Conservation (phyloP, 257 asterid genomes). For the Jaltomata sinuosa region DNA sequence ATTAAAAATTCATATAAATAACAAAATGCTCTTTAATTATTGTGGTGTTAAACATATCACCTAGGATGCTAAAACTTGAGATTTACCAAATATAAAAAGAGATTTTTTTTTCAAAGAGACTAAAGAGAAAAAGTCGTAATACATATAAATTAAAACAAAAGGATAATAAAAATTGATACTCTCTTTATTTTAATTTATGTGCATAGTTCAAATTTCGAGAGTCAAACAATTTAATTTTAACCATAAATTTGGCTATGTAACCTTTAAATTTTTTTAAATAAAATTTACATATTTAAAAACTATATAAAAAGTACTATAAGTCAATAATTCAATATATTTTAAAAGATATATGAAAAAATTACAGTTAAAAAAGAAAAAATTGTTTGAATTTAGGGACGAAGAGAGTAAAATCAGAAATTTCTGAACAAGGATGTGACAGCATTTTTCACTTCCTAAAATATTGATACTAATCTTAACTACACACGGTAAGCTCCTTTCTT, state of each 20-base stretch:
- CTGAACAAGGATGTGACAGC: not conserved
- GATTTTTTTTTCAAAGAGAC: not conserved
- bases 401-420: not conserved
- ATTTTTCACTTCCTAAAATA: not conserved
- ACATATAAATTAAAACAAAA: not conserved
- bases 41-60: not conserved
- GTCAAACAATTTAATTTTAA: too few species aligned
- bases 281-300: too few species aligned
- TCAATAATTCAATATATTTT: too few species aligned
- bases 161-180: not conserved
- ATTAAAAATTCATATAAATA: not conserved
- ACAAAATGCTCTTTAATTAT: not conserved
- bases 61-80: not conserved
- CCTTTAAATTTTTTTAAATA: too few species aligned
- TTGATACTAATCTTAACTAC: not conserved
- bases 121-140: not conserved
- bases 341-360: too few species aligned
- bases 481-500: not conserved
- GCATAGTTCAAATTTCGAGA: too few species aligned
- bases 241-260: too few species aligned
- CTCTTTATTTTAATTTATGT: too few species aligned
- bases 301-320: too few species aligned
- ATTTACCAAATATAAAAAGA: not conserved
- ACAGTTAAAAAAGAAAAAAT: too few species aligned
- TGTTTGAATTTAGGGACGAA: too few species aligned